Evolutionary conservation across 139 green algal genomes (phyloP).

Genomic region (Coelastrella sp.): DNA sequence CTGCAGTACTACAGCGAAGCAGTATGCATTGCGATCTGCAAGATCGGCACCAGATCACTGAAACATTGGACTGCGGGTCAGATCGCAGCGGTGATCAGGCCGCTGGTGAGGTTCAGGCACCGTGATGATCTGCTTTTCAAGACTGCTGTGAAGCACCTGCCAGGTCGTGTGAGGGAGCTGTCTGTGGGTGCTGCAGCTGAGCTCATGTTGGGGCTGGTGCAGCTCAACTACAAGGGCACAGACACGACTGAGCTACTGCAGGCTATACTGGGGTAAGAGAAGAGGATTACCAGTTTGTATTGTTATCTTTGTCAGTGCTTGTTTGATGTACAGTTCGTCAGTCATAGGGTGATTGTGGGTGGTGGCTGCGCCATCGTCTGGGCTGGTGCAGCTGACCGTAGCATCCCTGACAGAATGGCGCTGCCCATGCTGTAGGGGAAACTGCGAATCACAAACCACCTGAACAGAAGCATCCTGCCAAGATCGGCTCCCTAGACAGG

Average conservation of each 20-base stretch:
- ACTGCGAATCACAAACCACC: too few species aligned
- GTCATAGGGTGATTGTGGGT: too few species aligned
- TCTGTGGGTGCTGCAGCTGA: neutral
- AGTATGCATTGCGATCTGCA: neutral
- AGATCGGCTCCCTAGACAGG: too few species aligned
- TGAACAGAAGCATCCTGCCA: too few species aligned
- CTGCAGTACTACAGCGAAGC: conserved; percentile 1
- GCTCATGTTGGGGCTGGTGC: conserved; percentile 13
- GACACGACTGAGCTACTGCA: neutral
- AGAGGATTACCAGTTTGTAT: too few species aligned
- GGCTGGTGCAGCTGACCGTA: too few species aligned
- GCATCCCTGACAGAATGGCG: too few species aligned
- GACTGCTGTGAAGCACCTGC: neutral
- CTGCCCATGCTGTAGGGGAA: too few species aligned
- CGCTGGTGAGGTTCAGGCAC: neutral
- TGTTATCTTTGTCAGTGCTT: too few species aligned
- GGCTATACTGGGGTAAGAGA: neutral
- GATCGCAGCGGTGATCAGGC: neutral
- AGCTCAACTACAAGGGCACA: conserved; percentile 5
- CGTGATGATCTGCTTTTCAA: conserved; percentile 9
- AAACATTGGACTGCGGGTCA: neutral
- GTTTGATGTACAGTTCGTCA: too few species aligned
- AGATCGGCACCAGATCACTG: neutral
- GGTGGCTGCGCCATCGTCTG: too few species aligned
- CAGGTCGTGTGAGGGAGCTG: neutral